These are phyloP conservation scores for Leccinum pseudoinsigne DNA, from an alignment of 1,284 basidiomycete genomes.

Conservation along the genomic window DNA sequence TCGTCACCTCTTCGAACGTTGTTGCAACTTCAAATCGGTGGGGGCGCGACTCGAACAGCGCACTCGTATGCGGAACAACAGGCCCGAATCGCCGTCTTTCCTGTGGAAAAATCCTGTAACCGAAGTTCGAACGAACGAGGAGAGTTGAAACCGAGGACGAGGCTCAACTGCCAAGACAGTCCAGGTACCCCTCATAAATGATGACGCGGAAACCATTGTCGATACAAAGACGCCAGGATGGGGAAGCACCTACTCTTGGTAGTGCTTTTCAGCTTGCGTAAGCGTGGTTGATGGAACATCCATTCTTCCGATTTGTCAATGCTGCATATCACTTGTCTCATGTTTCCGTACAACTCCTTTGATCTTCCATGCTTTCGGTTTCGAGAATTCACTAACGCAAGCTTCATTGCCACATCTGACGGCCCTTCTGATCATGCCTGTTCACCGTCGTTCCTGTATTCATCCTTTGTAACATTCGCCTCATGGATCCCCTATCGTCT, in stretches of 20 bases:
- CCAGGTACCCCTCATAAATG: too few species aligned
- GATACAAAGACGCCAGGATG: conserved; percentile 6
- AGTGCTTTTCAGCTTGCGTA: conserved; percentile 35
- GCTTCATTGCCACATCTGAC: conserved; percentile 2
- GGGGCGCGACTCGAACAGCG: conserved; percentile 50
- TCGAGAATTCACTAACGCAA: not conserved
- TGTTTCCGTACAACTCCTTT: not conserved
- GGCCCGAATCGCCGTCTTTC: conserved; percentile 55
- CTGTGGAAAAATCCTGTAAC: not conserved
- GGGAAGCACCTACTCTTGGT: conserved; percentile 23
- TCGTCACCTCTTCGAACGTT: too few species aligned
- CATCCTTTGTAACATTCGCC: not conserved
- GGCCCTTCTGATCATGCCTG: not conserved
- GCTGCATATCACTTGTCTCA: conserved; percentile 10
- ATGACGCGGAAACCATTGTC: too few species aligned
- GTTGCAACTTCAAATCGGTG: conserved; percentile 5
- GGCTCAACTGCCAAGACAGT: not conserved
- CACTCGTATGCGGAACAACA: conserved; percentile 53
- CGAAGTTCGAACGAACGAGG: conserved; percentile 15
- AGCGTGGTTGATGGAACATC: conserved; percentile 1
- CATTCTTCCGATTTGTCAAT: conserved; percentile 8
- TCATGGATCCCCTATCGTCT: too few species aligned
- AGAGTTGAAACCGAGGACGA: conserved; percentile 27
- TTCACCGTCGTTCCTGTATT: conserved; percentile 9
- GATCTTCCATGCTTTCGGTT: conserved; percentile 6